A percentile compares a stretch with the other conserved stretches of the same genome.
These are phyloP conservation scores for Grigorovia transvaalensis DNA, from an alignment of 805 yeast species.

Conservation along the genomic window DNA sequence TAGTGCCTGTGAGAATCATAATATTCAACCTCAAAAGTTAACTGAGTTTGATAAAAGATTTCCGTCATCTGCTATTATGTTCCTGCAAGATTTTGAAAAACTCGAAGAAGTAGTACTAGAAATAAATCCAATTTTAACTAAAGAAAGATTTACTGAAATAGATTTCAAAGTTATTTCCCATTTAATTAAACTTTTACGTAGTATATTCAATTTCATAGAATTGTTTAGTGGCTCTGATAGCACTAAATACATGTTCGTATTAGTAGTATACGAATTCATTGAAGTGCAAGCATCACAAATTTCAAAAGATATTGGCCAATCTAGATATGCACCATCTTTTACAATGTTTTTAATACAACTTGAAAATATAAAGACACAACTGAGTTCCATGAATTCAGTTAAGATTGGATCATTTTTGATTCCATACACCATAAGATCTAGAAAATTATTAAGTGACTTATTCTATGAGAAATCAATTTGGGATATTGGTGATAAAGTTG, in stretches of 20 bases:
- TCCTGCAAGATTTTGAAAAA: conserved; percentile 4
- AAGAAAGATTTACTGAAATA: conserved; percentile 7
- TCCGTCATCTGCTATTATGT: conserved; percentile 4
- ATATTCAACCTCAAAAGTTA: background rate
- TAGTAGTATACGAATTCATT: conserved; percentile 1
- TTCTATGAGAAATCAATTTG: conserved; percentile 1
- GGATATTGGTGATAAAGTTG: background rate
- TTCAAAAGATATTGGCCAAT: background rate
- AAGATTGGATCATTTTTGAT: conserved; percentile 6
- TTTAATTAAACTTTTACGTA: conserved; percentile 1
- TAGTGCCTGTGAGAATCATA: background rate
- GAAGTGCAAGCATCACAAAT: conserved; percentile 3
- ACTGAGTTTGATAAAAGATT: conserved; percentile 3
- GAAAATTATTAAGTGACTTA: background rate
- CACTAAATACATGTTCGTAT: background rate
- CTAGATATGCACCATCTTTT: conserved; percentile 3
- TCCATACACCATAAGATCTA: background rate
- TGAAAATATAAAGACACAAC: background rate
- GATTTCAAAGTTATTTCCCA: conserved; percentile 6
- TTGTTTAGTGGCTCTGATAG: background rate
- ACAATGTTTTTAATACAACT: conserved; percentile 1
- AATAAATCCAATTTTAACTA: conserved; percentile 5
- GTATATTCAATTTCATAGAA: conserved; percentile 1
- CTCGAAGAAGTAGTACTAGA: conserved; percentile 3
- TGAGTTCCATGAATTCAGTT: conserved; percentile 2